Evolutionary conservation across 352 stramenopile species (phyloP), one percentile per base, ranked within the genome.

Genomic region (Thalassiosira hispida): DNA sequence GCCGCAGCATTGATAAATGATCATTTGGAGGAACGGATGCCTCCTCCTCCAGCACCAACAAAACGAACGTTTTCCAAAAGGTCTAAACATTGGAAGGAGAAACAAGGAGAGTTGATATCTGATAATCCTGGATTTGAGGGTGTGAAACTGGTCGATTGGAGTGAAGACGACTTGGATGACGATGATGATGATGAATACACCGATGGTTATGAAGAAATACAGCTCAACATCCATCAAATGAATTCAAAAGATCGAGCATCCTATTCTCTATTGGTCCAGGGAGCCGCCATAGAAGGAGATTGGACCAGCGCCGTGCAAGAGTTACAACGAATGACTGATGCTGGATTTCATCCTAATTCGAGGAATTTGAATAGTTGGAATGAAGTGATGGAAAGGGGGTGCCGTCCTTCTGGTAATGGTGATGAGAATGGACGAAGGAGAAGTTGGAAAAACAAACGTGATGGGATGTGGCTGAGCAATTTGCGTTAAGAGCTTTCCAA

Each of bases 381-480:
- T 46, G 82, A 92, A 79, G 83, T 53, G 40, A 70, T 73, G 55
- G 71, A 79, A 27, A 63, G 47, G 47, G 64, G 63, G 51, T 71
- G 67, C 23, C 69, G 61, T 16, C 57, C 60, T 52, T 29, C 68
- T 33, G 56, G 73, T 29, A 68, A 73, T 55, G 56, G 73, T 47
- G 49, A 68, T 49, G 47, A 51, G 44, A 47, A 62, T 47, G 40
- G 33, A 56, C 70, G 81, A 11, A 81, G 66, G n/a, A 77, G 77
- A 57, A 84, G 73, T 57, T 87, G 83, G 76, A 90, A 90, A 65
- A 91, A 91, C 31, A 92, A 86, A 42, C 73, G 86, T 25, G 84
- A 92, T 66, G 74, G 86, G 16, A 79, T 79, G 57, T 92, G 83
- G 83, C 55, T 85, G 5, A 67, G 83, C 16, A 85, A 82, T 67